Evolutionary conservation across 768 basidiomycete species (phyloP).

Genomic region (Tylopilus sp.): DNA sequence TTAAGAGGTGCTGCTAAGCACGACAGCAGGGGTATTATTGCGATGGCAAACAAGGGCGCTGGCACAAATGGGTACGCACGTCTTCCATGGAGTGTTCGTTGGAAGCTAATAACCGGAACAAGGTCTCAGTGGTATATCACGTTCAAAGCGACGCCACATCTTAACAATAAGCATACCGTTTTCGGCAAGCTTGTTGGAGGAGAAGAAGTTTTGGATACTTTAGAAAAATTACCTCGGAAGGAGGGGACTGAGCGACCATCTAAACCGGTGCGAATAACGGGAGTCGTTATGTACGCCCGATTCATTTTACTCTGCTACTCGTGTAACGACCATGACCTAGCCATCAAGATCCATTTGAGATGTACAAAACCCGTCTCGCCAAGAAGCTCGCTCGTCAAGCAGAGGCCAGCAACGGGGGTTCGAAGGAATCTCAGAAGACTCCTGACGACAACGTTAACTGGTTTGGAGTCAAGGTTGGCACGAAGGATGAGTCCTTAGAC

Average conservation of each 20-base stretch:
- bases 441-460: conserved; percentile 73
- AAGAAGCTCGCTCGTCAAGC: conserved; percentile 61
- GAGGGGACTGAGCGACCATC: conserved; percentile 84
- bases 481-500: conserved; percentile 33
- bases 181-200: conserved; percentile 98
- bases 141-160: conserved; percentile 76
- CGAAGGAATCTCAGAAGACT: conserved; percentile 44
- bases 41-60: conserved; percentile 96
- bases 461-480: conserved; percentile 85
- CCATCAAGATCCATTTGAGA: conserved; percentile 93
- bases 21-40: conserved; percentile 77
- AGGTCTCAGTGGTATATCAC: conserved; percentile 95
- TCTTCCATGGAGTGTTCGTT: not conserved
- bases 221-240: conserved; percentile 80
- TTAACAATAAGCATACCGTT: conserved; percentile 93
- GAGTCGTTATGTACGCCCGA: conserved; percentile 73
- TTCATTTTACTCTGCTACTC: not conserved
- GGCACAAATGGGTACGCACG: conserved; percentile 74
- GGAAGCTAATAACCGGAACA: not conserved
- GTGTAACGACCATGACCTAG: conserved; percentile 36
- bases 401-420: conserved; percentile 28
- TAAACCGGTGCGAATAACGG: conserved; percentile 81
- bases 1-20: conserved; percentile 86
- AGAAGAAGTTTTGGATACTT: conserved; percentile 79
- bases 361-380: conserved; percentile 79